Evolutionary conservation across 2,329 filamentous ascomycete species (phyloP).

Genomic region (Fusarium sublunatum): DNA sequence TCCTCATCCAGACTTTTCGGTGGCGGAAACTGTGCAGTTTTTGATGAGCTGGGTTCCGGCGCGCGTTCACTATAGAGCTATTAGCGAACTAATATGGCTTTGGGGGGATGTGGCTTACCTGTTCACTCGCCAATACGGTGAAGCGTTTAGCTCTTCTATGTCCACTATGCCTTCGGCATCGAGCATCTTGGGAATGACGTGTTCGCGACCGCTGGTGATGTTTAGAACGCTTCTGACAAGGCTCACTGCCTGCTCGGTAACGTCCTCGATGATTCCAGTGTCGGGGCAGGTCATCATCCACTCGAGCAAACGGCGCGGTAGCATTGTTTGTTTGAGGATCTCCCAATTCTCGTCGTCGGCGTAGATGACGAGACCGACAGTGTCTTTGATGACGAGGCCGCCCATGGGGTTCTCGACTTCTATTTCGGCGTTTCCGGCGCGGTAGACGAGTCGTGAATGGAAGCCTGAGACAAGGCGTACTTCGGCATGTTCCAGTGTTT

Average conservation of each 20-base stretch:
- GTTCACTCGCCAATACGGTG: constrained; percentile 35
- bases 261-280: constrained; percentile 3
- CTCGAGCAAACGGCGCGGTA: constrained; percentile 39
- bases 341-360: constrained; percentile 38
- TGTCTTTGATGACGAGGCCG: constrained; percentile 34
- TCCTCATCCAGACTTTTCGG: not conserved
- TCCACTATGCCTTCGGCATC: constrained; percentile 36
- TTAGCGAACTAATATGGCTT: constrained; percentile 8
- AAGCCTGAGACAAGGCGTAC: constrained; percentile 15
- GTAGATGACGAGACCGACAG: constrained; percentile 33
- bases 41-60: constrained; percentile 27
- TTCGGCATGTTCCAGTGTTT: constrained; percentile 33
- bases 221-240: constrained; percentile 32
- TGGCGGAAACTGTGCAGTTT: not conserved
- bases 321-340: constrained; percentile 28
- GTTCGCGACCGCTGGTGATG: constrained; percentile 23
- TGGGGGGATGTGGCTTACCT: constrained; percentile 1
- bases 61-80: constrained; percentile 19
- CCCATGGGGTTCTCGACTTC: constrained; percentile 29
- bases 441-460: constrained; percentile 19
- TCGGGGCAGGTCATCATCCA: constrained; percentile 42
- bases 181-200: constrained; percentile 26
- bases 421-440: constrained; percentile 29
- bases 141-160: constrained; percentile 25
- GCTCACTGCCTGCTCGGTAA: constrained; percentile 34